Conservation (phyloP, 345 rosid genomes). For the Erucastrum elatum region DNA sequence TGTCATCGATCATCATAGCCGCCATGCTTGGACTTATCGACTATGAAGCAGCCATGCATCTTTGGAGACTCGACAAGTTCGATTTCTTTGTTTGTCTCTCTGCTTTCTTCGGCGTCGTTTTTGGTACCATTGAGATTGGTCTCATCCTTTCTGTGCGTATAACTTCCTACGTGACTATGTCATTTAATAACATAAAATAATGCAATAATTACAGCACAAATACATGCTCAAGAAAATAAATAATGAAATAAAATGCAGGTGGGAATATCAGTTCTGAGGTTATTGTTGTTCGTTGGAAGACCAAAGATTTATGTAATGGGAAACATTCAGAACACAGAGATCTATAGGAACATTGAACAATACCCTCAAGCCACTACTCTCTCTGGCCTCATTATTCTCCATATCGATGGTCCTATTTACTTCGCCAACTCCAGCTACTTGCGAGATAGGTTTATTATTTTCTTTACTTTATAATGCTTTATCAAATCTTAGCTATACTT, state of each 20-base stretch:
- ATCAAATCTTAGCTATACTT: background rate
- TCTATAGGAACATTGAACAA: background rate
- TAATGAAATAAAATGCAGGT: slow-evolving; percentile 45
- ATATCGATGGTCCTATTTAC: slow-evolving; percentile 83
- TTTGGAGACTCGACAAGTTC: slow-evolving; percentile 77
- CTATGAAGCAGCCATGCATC: slow-evolving; percentile 71
- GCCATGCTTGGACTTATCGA: slow-evolving; percentile 93
- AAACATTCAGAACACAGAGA: slow-evolving; percentile 56
- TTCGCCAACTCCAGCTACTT: slow-evolving; percentile 80
- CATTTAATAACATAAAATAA: background rate
- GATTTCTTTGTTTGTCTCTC: slow-evolving; percentile 75
- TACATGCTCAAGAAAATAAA: background rate
- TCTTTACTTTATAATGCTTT: background rate
- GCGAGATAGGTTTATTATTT: slow-evolving; percentile 64
- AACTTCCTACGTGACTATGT: background rate
- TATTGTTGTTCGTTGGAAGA: slow-evolving; percentile 78
- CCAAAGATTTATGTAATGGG: slow-evolving; percentile 71
- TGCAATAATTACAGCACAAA: background rate
- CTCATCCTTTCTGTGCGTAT: slow-evolving; percentile 60
- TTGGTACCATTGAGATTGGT: slow-evolving; percentile 73
- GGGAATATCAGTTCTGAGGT: slow-evolving; percentile 64
- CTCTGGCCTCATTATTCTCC: slow-evolving; percentile 66
- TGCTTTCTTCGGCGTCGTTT: slow-evolving; percentile 74
- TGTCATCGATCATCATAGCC: slow-evolving; percentile 71
- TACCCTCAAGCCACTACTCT: slow-evolving; percentile 41